A percentile compares a stretch with the other conserved stretches of the same genome.
Conservation (phyloP, 1,139 yeast species). For the Geotrichum klebahnii region DNA sequence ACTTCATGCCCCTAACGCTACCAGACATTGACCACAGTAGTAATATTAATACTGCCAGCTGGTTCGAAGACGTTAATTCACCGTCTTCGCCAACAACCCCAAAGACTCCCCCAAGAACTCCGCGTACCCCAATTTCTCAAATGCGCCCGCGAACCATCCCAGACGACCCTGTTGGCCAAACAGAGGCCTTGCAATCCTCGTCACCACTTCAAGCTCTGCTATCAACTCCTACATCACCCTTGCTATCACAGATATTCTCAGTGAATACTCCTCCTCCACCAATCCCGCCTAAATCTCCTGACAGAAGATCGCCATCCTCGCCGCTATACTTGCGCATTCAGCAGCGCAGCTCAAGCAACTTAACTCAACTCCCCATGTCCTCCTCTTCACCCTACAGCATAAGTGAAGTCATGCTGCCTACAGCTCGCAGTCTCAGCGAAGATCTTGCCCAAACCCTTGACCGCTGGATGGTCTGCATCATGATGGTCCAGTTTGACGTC, state of each 20-base stretch:
- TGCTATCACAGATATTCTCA: neutral
- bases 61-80: constrained; percentile 3
- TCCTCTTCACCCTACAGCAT: constrained; percentile 30
- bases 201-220: too few species aligned
- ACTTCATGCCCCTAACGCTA: neutral
- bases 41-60: neutral
- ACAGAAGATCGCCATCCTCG: constrained; percentile 2
- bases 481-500: constrained; percentile 38
- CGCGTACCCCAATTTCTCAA: neutral
- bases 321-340: neutral
- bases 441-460: constrained; percentile 25
- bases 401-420: constrained; percentile 30
- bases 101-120: neutral
- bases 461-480: constrained; percentile 33
- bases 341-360: neutral
- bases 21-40: neutral
- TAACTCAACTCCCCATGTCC: constrained; percentile 18
- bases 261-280: constrained; percentile 1
- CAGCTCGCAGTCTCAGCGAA: too few species aligned
- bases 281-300: constrained; percentile 12
- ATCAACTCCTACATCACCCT: neutral
- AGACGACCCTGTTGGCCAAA: too few species aligned
- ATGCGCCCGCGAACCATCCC: too few species aligned
- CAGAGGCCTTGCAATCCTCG: too few species aligned
- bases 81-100: neutral